Evolutionary conservation across 352 stramenopile genomes (phyloP).

Genomic region (Pilasporangium apinafurcum): DNA sequence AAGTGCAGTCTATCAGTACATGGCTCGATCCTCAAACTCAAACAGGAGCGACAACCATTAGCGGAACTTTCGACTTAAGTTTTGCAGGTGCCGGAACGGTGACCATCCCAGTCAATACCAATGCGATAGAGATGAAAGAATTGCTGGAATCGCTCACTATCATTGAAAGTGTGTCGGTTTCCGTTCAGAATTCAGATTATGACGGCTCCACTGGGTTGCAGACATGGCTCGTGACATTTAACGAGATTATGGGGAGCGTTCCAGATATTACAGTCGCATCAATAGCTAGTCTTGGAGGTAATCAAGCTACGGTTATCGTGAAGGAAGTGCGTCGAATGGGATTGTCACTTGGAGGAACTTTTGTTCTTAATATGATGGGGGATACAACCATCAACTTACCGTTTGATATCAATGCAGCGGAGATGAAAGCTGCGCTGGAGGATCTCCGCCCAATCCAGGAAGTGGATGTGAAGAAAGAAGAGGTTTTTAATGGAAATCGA

Average conservation of each 20-base stretch:
- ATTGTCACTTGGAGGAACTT: slow-evolving; percentile 85
- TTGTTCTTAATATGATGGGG: slow-evolving; percentile 91
- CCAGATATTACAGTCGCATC: slow-evolving; percentile 63
- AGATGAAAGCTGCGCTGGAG: slow-evolving; percentile 87
- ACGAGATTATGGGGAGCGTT: slow-evolving; percentile 88
- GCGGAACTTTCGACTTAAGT: slow-evolving; percentile 62
- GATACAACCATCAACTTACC: slow-evolving; percentile 88
- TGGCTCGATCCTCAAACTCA: slow-evolving; percentile 45
- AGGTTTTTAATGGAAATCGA: slow-evolving; percentile 79
- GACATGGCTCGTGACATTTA: slow-evolving; percentile 89
- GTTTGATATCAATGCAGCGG: slow-evolving; percentile 83
- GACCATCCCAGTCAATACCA: slow-evolving; percentile 28
- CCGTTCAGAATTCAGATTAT: slow-evolving; percentile 42
- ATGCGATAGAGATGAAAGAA: slow-evolving; percentile 33
- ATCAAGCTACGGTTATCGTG: slow-evolving; percentile 41
- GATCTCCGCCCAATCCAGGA: slow-evolving; percentile 39
- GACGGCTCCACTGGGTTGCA: slow-evolving; percentile 29
- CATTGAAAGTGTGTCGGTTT: slow-evolving; percentile 74
- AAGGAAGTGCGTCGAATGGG: slow-evolving; percentile 68
- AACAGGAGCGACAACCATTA: no score
- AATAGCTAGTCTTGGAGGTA: slow-evolving; percentile 56
- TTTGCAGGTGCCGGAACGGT: slow-evolving; percentile 46
- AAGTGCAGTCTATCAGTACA: slow-evolving; percentile 87
- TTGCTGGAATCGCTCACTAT: slow-evolving; percentile 68
- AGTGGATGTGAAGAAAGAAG: slow-evolving; percentile 66